Percentiles rank a stretch among this genome's conserved stretches.
These are phyloP conservation scores for Salinomyces thailandicus DNA, from an alignment of 2,329 filamentous ascomycete genomes.

Conservation along the genomic window DNA sequence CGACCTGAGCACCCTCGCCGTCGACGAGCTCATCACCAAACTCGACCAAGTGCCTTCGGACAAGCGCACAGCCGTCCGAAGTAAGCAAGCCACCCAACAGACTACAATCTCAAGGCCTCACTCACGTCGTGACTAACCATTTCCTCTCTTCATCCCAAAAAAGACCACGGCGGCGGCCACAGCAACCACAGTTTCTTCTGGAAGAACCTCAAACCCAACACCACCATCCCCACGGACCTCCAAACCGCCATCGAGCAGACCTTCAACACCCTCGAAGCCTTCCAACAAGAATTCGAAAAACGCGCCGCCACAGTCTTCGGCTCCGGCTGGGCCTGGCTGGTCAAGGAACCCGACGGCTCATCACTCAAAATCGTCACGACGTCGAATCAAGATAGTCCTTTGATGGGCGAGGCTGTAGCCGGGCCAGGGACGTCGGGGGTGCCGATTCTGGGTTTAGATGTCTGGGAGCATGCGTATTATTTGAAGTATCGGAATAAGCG, in stretches of 20 bases:
- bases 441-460: slow-evolving; percentile 68
- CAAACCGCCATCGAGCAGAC: slow-evolving; percentile 49
- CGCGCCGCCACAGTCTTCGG: slow-evolving; percentile 64
- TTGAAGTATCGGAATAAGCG: slow-evolving; percentile 72
- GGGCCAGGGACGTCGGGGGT: slow-evolving; percentile 20
- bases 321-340: slow-evolving; percentile 81
- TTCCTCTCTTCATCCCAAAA: too few species aligned
- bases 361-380: slow-evolving; percentile 65
- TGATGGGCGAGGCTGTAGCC: slow-evolving; percentile 42
- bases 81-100: too few species aligned
- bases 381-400: slow-evolving; percentile 66
- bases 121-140: too few species aligned
- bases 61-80: slow-evolving; percentile 64
- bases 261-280: slow-evolving; percentile 60
- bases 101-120: too few species aligned
- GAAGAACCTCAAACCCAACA: slow-evolving; percentile 61
- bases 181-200: slow-evolving; percentile 92
- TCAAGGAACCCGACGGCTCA: slow-evolving; percentile 42
- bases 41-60: slow-evolving; percentile 47
- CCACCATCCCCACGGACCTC: slow-evolving; percentile 49
- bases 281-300: slow-evolving; percentile 54
- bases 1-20: slow-evolving; percentile 38
- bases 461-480: slow-evolving; percentile 94
- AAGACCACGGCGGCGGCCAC: slow-evolving; percentile 86
- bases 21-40: slow-evolving; percentile 42